Conservation (phyloP, 768 basidiomycete species). For the Pleurotus eryngii region DNA sequence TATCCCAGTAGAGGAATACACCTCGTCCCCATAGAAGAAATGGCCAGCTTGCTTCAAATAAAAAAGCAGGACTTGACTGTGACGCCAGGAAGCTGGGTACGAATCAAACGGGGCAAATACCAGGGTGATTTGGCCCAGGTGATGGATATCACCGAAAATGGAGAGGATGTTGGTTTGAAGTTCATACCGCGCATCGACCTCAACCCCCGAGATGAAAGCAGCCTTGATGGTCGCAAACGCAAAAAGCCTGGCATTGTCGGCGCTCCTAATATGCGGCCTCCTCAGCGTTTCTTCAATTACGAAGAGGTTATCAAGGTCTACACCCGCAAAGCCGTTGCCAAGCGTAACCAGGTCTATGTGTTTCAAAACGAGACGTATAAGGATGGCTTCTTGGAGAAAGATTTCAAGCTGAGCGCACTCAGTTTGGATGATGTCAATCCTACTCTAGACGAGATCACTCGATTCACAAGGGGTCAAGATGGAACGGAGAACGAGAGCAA, state of each 20-base stretch:
- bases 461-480: conserved; percentile 77
- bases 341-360: conserved; percentile 71
- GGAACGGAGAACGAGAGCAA: conserved; percentile 56
- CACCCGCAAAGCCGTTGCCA: conserved; percentile 72
- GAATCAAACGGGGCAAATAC: conserved; percentile 91
- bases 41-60: conserved; percentile 93
- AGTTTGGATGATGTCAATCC: conserved; percentile 89
- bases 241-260: conserved; percentile 55
- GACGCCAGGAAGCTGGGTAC: conserved; percentile 89
- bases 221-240: conserved; percentile 68
- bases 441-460: conserved; percentile 93
- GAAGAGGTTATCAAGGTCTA: conserved; percentile 90
- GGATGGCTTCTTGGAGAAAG: conserved; percentile 95
- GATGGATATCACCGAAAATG: conserved; percentile 88
- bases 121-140: conserved; percentile 94
- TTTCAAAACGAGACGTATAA: conserved; percentile 94
- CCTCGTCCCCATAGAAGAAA: conserved; percentile 94
- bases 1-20: conserved; percentile 79
- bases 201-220: conserved; percentile 78
- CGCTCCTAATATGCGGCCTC: conserved; percentile 70
- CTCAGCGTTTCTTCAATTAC: conserved; percentile 89
- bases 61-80: conserved; percentile 91
- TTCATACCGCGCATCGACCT: conserved; percentile 98
- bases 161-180: conserved; percentile 88
- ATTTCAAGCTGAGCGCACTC: conserved; percentile 78